These are phyloP conservation scores for Hypoxylon sp. DNA, from an alignment of 2,329 filamentous ascomycete species.

Conservation along the genomic window DNA sequence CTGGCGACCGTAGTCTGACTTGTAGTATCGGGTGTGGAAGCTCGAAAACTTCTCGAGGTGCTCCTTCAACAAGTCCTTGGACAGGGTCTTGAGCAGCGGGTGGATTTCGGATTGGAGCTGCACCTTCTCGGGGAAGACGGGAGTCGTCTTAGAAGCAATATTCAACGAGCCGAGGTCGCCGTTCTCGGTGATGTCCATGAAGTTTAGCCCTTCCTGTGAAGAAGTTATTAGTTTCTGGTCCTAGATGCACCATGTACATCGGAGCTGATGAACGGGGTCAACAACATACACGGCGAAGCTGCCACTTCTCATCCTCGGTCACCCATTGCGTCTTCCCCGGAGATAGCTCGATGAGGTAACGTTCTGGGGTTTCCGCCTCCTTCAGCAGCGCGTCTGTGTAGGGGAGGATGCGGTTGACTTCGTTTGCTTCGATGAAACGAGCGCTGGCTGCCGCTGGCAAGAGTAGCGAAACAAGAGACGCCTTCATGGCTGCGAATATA, in stretches of 20 bases:
- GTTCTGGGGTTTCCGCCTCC: conserved; percentile 59
- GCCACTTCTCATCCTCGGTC: conserved; percentile 96
- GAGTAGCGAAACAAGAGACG: conserved; percentile 68
- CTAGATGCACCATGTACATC: not conserved
- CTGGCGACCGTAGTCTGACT: conserved; percentile 81
- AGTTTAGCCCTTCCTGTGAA: conserved; percentile 82
- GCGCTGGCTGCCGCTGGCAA: conserved; percentile 67
- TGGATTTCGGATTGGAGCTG: conserved; percentile 75
- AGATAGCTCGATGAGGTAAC: conserved; percentile 85
- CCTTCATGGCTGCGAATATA: conserved; percentile 53
- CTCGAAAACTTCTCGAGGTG: conserved; percentile 84
- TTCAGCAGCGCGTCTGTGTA: conserved; percentile 57
- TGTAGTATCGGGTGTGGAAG: conserved; percentile 88
- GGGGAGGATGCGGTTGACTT: conserved; percentile 67
- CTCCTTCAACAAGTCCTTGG: conserved; percentile 80
- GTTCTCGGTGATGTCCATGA: conserved; percentile 94
- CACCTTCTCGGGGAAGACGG: conserved; percentile 78
- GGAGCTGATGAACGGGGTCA: conserved; percentile 12
- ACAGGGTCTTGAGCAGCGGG: conserved; percentile 76
- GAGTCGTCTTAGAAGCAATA: conserved; percentile 57
- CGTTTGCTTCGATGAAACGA: conserved; percentile 69
- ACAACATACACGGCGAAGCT: conserved; percentile 77
- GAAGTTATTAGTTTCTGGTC: conserved; percentile 36
- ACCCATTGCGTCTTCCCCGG: conserved; percentile 89
- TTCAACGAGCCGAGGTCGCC: conserved; percentile 71